A percentile compares a stretch with the other conserved stretches of the same genome.
phyloP scores from a whole-genome alignment of 805 yeast genomes.

The Schizosaccharomyces cryophilus region DNA sequence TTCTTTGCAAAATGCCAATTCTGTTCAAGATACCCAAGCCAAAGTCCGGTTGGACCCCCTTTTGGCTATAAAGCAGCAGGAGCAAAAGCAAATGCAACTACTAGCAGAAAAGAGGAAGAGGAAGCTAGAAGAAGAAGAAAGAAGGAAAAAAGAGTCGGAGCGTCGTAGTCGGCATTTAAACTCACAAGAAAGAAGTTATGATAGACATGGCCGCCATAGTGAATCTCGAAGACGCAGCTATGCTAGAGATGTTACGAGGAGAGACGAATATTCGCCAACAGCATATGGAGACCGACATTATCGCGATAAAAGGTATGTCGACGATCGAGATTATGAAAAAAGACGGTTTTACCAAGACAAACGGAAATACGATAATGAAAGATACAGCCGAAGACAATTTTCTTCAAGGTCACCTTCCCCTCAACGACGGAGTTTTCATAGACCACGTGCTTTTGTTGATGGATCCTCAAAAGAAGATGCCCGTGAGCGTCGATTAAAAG shows the following conservation, averaged over 20 bases:
- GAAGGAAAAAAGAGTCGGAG: background rate
- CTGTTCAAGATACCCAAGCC: conserved; percentile 8
- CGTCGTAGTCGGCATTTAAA: background rate
- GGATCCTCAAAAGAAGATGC: background rate
- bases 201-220: too few species aligned
- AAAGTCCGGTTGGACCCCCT: conserved; percentile 27
- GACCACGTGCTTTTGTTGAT: background rate
- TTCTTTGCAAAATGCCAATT: conserved; percentile 2
- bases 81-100: conserved; percentile 9
- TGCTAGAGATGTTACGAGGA: too few species aligned
- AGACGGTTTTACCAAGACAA: background rate
- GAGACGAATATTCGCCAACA: too few species aligned
- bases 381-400: background rate
- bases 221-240: too few species aligned
- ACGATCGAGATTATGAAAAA: background rate
- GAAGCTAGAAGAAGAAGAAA: background rate
- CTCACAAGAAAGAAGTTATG: background rate
- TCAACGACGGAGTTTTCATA: background rate
- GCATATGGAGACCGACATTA: background rate
- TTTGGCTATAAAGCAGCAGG: conserved; percentile 18
- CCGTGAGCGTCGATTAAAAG: background rate
- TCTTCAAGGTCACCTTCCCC: background rate
- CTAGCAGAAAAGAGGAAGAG: conserved; percentile 3
- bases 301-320: background rate
- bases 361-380: background rate